Conservation (phyloP, 768 basidiomycete genomes). For the Termitomyces sp. region DNA sequence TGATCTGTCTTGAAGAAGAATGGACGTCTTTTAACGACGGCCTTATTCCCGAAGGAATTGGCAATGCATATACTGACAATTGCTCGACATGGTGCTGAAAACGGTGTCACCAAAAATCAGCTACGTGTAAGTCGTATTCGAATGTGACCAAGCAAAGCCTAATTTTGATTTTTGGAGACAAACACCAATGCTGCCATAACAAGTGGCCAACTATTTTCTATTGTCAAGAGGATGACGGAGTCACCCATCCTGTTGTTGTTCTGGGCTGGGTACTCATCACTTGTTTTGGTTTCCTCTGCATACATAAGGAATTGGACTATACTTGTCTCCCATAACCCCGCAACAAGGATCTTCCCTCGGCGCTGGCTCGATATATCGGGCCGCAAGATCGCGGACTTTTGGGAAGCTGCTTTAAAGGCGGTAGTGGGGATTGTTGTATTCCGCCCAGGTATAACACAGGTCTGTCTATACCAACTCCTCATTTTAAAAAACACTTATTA, state of each 20-base stretch:
- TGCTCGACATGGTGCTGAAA: conserved; percentile 29
- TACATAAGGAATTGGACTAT: conserved; percentile 55
- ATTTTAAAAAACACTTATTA: conserved; percentile 21
- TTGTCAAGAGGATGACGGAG: conserved; percentile 39
- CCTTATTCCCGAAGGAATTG: conserved; percentile 22
- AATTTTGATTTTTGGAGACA: conserved; percentile 9
- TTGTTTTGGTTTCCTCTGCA: conserved; percentile 52
- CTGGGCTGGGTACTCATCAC: conserved; percentile 58
- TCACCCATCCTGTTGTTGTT: conserved; percentile 49
- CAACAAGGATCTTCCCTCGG: conserved; percentile 52
- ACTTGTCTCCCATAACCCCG: conserved; percentile 37
- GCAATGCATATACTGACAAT: conserved; percentile 30
- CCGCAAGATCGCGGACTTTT: conserved; percentile 49
- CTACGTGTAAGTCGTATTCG: conserved; percentile 28
- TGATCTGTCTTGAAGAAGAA: conserved; percentile 39
- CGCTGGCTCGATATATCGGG: conserved; percentile 77
- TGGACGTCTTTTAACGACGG: conserved; percentile 24
- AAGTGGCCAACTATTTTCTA: conserved; percentile 21
- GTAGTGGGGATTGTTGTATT: conserved; percentile 63
- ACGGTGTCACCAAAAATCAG: conserved; percentile 33
- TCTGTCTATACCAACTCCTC: conserved; percentile 24
- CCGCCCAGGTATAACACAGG: conserved; percentile 72
- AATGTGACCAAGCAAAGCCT: not conserved
- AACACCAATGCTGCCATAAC: conserved; percentile 11
- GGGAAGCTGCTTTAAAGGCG: conserved; percentile 69